These are phyloP conservation scores for Cyclotella sp. DNA, from an alignment of 108 stramenopile genomes.

Conservation along the genomic window DNA sequence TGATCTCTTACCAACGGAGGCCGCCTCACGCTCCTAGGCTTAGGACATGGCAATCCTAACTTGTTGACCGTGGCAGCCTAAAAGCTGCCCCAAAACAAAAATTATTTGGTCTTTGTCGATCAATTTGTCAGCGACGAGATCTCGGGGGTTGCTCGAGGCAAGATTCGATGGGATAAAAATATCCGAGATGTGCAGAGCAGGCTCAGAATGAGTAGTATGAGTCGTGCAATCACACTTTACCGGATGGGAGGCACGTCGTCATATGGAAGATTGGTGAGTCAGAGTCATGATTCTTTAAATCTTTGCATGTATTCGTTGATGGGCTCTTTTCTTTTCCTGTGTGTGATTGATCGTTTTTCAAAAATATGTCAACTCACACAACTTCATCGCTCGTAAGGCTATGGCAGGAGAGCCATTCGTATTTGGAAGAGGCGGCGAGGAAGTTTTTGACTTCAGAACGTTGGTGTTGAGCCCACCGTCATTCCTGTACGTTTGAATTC, in stretches of 20 bases:
- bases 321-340: background rate
- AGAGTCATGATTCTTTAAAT: background rate
- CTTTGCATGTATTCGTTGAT: background rate
- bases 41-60: slow-evolving; percentile 96
- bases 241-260: slow-evolving; percentile 87
- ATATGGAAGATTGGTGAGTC: slow-evolving; percentile 89
- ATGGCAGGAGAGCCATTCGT: slow-evolving; percentile 95
- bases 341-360: background rate
- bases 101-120: slow-evolving; percentile 90
- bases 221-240: slow-evolving; percentile 86
- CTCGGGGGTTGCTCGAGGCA: slow-evolving; percentile 66
- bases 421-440: slow-evolving; percentile 97
- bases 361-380: background rate
- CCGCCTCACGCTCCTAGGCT: slow-evolving; percentile 83
- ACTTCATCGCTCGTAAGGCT: background rate
- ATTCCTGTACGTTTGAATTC: slow-evolving; percentile 67
- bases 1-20: slow-evolving; percentile 63
- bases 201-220: slow-evolving; percentile 95
- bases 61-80: slow-evolving; percentile 92
- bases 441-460: slow-evolving; percentile 89
- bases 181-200: slow-evolving; percentile 93
- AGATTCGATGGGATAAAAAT: slow-evolving; percentile 90
- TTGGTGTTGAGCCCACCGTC: slow-evolving; percentile 82
- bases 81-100: slow-evolving; percentile 59
- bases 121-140: slow-evolving; percentile 93